Percentiles rank a stretch among this genome's conserved stretches.
These are phyloP conservation scores for Fusarium keratoplasticum DNA, from an alignment of 2,329 filamentous ascomycete species.

Conservation along the genomic window DNA sequence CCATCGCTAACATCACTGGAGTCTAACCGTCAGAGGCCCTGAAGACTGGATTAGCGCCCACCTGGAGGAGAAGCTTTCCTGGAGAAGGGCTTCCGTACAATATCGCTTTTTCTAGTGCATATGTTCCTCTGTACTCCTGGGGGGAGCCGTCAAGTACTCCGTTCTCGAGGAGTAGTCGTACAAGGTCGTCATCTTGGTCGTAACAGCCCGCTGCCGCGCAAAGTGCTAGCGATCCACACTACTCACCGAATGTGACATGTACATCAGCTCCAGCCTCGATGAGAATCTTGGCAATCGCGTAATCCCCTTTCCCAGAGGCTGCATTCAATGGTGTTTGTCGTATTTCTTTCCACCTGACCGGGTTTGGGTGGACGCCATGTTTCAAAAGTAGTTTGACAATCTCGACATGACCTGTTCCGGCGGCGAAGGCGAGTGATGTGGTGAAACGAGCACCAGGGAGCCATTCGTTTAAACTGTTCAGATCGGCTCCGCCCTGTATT, in stretches of 20 bases:
- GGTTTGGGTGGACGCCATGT: neutral
- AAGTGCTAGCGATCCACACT: neutral
- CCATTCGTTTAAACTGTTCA: neutral
- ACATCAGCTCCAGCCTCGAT: neutral
- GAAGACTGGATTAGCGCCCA: neutral
- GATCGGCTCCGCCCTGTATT: neutral
- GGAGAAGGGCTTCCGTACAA: neutral
- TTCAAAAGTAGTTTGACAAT: neutral
- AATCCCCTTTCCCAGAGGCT: neutral
- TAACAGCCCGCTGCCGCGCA: neutral
- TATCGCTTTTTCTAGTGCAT: neutral
- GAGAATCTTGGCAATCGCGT: neutral
- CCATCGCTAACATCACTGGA: conserved; percentile 5
- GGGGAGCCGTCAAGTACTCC: neutral
- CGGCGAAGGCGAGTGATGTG: neutral
- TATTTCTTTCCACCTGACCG: neutral
- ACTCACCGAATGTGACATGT: neutral
- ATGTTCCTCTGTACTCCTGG: neutral
- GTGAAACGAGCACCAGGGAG: neutral
- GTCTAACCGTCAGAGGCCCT: neutral
- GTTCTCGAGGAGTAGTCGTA: conserved; percentile 1
- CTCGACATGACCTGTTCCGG: neutral
- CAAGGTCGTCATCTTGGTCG: neutral
- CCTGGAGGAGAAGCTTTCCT: neutral
- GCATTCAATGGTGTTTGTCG: neutral